Percentiles rank a stretch among this genome's conserved stretches.
phyloP scores from a whole-genome alignment of 2,329 filamentous ascomycete genomes.

The Mollisia scopiformis region DNA sequence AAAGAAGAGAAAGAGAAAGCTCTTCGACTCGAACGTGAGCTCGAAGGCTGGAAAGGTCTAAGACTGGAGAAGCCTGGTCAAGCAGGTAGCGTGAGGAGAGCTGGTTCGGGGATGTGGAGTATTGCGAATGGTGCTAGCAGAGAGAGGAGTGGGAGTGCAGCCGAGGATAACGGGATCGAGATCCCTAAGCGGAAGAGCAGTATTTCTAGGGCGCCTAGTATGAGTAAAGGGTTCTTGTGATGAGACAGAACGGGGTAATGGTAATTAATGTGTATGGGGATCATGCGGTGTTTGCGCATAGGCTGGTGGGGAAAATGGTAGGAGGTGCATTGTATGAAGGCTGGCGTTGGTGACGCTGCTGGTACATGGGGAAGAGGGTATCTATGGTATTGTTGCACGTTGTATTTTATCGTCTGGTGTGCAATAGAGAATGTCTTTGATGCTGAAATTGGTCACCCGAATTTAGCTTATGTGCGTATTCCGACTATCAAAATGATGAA shows the following conservation, averaged over 20 bases:
- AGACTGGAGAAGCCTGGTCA: constrained; percentile 60
- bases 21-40: constrained; percentile 81
- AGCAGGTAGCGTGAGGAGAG: constrained; percentile 17
- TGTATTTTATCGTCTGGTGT: background rate
- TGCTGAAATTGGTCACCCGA: background rate
- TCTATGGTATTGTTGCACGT: background rate
- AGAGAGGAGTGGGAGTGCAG: constrained; percentile 20
- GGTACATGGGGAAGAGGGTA: background rate
- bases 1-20: constrained; percentile 85
- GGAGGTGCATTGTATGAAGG: background rate
- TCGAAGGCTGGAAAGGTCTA: constrained; percentile 79
- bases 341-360: background rate
- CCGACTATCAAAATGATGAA: background rate
- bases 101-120: constrained; percentile 18
- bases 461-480: background rate
- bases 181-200: constrained; percentile 69
- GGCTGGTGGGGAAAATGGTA: background rate
- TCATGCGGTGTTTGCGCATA: background rate
- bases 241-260: no score
- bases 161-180: constrained; percentile 44
- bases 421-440: background rate
- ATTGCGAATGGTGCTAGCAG: background rate
- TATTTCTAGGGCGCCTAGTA: constrained; percentile 63
- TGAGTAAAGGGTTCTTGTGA: constrained; percentile 79
- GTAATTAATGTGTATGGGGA: background rate